Conservation (phyloP, 2,329 filamentous ascomycete species). For the Aspergillus viridinutans region DNA sequence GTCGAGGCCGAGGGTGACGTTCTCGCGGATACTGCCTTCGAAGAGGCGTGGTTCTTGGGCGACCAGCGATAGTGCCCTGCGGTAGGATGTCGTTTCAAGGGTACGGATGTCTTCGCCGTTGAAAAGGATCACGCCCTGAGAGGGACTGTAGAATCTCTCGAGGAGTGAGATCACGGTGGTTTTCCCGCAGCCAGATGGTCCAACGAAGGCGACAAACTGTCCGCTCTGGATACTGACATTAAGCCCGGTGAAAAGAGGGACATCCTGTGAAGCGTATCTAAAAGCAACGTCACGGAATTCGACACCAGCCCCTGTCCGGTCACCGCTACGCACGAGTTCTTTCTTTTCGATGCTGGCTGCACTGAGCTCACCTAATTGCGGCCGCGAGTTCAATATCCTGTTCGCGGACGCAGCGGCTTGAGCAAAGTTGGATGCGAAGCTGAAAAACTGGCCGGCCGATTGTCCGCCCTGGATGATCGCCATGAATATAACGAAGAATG, state of each 20-base stretch:
- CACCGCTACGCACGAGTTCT: not conserved
- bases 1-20: conserved; percentile 45
- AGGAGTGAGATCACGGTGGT: conserved; percentile 44
- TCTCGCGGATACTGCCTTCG: conserved; percentile 44
- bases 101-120: conserved; percentile 27
- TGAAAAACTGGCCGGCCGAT: conserved; percentile 62
- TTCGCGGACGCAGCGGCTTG: conserved; percentile 37
- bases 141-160: conserved; percentile 45
- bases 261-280: conserved; percentile 32
- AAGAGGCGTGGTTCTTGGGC: conserved; percentile 45
- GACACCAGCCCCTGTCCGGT: not conserved
- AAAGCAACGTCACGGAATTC: conserved; percentile 8
- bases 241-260: conserved; percentile 28
- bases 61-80: conserved; percentile 31
- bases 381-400: conserved; percentile 29
- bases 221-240: conserved; percentile 35
- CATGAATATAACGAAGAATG: conserved; percentile 60
- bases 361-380: not conserved
- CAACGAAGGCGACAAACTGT: conserved; percentile 45
- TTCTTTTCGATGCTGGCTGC: not conserved
- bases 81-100: conserved; percentile 28
- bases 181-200: conserved; percentile 48
- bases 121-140: conserved; percentile 36
- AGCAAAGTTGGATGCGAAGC: conserved; percentile 56
- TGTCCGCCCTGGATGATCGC: conserved; percentile 65